Conservation (phyloP, 257 asterid genomes). For the Euphrasia confusa region DNA sequence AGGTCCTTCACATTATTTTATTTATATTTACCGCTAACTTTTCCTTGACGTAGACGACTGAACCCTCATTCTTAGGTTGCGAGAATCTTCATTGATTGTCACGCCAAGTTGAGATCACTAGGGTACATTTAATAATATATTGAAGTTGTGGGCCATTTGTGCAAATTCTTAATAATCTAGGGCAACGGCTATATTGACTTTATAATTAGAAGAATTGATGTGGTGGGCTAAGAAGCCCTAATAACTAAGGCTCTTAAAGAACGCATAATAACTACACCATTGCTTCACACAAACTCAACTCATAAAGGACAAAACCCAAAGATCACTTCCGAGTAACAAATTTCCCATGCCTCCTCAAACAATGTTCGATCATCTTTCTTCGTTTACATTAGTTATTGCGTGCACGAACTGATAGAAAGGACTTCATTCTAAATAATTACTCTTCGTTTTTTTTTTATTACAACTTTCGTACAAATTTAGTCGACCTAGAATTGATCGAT, state of each 20-base stretch:
- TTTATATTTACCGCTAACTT: background rate
- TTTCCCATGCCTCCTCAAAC: too few species aligned
- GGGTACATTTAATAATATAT: background rate
- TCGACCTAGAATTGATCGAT: too few species aligned
- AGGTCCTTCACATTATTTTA: too few species aligned
- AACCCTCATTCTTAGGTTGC: background rate
- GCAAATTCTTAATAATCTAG: background rate
- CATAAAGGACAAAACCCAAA: too few species aligned
- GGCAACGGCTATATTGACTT: background rate
- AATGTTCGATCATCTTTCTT: too few species aligned
- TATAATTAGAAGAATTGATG: background rate
- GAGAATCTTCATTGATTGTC: constrained; percentile 13
- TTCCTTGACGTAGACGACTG: constrained; percentile 1
- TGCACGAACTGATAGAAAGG: too few species aligned
- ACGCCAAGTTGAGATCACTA: constrained; percentile 6
- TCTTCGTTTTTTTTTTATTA: too few species aligned
- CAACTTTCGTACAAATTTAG: too few species aligned
- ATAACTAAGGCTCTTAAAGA: background rate
- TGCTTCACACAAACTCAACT: background rate
- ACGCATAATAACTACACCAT: background rate
- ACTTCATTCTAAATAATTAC: too few species aligned
- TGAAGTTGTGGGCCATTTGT: constrained; percentile 6
- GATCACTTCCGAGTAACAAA: too few species aligned
- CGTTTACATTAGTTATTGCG: too few species aligned
- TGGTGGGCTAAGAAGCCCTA: background rate